Evolutionary conservation across 345 rosid species (phyloP), one percentile per base, ranked within the genome.

Genomic region (Excoecaria cochinchinensis): DNA sequence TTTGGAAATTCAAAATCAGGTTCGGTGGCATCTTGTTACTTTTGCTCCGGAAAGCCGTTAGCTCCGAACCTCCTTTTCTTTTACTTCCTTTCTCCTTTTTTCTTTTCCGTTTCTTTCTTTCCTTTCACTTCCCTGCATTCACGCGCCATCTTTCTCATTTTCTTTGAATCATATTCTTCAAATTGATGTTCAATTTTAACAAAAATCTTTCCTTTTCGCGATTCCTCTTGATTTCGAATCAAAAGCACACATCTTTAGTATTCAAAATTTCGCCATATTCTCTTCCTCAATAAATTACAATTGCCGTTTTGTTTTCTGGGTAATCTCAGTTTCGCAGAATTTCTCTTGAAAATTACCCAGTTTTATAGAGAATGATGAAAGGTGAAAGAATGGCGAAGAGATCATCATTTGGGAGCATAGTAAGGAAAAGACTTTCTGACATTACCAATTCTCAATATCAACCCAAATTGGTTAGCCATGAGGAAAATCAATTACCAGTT

Each of bases 381-480:
- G 74, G 80, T 17, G 75, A 78, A 75, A 78, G 44, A 73, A 72
- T 71, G 75, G 76, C 59, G 42, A 75, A 71, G 65, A 71, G 80
- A 79, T 82, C 87, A 50, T 85, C 91, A 44, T 80, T 87, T 60
- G 86, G 92, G 52, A 72, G 72, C 74, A 82, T 84, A 70, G 75
- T 81, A 79, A 86, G 90, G 73, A 86, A 65, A 72, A 80, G 87
- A 42, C 88, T 90, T 11, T 85, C 92, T 76, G 91, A 91, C 61
- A 89, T 91, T 50, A 88, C 97, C 25, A 91, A 90, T 77, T 73
- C 79, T 42, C 91, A 84, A 74, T 38, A 80, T 42, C 92, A 82
- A 68, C 57, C 72, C 31, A 82, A 76, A 50, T 51, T 61, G 38
- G 13, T 65, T 17, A 72, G 14, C 70, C 74, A 72, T 6, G 78